phyloP scores from a whole-genome alignment of 306 rosid species.

The Clitoria ternatea region DNA sequence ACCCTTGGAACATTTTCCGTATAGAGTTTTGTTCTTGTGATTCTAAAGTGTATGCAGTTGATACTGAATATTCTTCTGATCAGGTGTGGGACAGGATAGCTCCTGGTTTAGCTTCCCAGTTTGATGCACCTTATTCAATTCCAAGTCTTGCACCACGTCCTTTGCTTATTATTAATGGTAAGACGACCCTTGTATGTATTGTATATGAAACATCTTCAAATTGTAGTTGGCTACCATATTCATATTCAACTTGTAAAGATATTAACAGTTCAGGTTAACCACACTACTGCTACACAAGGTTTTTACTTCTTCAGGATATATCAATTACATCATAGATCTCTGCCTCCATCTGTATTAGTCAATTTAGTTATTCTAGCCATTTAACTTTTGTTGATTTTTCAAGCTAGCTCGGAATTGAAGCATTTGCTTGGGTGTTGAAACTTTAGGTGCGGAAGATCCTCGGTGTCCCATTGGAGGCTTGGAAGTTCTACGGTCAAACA shows the following conservation, averaged over 20 bases:
- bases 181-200: conserved; percentile 2
- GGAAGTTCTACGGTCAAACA: conserved; percentile 36
- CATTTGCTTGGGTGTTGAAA: conserved; percentile 17
- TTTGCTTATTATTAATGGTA: conserved; percentile 73
- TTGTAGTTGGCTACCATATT: neutral
- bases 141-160: conserved; percentile 80
- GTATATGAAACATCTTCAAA: neutral
- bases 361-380: neutral
- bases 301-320: conserved; percentile 7
- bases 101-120: conserved; percentile 80
- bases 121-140: conserved; percentile 68
- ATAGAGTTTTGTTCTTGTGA: neutral
- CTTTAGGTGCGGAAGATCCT: conserved; percentile 80
- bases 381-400: neutral
- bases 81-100: conserved; percentile 97
- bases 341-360: neutral
- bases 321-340: neutral
- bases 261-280: conserved; percentile 3
- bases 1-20: neutral
- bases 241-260: conserved; percentile 2
- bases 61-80: conserved; percentile 13
- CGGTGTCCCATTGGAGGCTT: conserved; percentile 70
- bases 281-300: neutral
- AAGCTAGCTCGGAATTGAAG: conserved; percentile 18
- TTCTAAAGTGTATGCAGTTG: conserved; percentile 12